phyloP scores from a whole-genome alignment of 129 eudicot species.

The Flaveria bidentis region DNA sequence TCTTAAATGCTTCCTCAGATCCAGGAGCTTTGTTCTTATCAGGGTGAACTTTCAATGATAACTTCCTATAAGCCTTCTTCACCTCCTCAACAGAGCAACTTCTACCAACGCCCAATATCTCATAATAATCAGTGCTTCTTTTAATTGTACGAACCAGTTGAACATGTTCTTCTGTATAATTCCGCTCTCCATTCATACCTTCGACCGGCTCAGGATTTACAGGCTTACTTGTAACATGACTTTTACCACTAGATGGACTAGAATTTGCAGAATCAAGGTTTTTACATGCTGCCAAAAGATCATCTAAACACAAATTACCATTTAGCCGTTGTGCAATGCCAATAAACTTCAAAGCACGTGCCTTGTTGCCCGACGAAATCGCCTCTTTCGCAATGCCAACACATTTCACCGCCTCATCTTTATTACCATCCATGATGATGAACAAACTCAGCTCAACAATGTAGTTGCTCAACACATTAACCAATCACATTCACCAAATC shows the following conservation, averaged over 20 bases:
- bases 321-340: slow-evolving; percentile 77
- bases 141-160: slow-evolving; percentile 67
- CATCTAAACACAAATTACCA: slow-evolving; percentile 55
- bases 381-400: slow-evolving; percentile 82
- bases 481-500: slow-evolving; percentile 21
- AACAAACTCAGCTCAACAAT: slow-evolving; percentile 35
- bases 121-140: slow-evolving; percentile 71
- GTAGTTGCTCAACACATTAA: slow-evolving; percentile 26
- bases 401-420: slow-evolving; percentile 88
- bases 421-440: slow-evolving; percentile 78
- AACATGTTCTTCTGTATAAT: slow-evolving; percentile 77
- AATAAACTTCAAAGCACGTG: slow-evolving; percentile 75
- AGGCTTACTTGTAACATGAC: slow-evolving; percentile 30
- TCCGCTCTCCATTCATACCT: slow-evolving; percentile 50
- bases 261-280: slow-evolving; percentile 55
- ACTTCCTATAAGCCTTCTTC: slow-evolving; percentile 85
- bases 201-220: slow-evolving; percentile 30
- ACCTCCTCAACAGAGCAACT: slow-evolving; percentile 82
- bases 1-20: slow-evolving; percentile 95
- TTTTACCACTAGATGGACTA: slow-evolving; percentile 44
- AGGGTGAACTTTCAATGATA: slow-evolving; percentile 95
- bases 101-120: slow-evolving; percentile 76
- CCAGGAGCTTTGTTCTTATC: slow-evolving; percentile 98
- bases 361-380: slow-evolving; percentile 72
- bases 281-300: slow-evolving; percentile 69